These are phyloP conservation scores for Leccinellum rugosiceps DNA, from an alignment of 768 basidiomycete species.

Conservation along the genomic window DNA sequence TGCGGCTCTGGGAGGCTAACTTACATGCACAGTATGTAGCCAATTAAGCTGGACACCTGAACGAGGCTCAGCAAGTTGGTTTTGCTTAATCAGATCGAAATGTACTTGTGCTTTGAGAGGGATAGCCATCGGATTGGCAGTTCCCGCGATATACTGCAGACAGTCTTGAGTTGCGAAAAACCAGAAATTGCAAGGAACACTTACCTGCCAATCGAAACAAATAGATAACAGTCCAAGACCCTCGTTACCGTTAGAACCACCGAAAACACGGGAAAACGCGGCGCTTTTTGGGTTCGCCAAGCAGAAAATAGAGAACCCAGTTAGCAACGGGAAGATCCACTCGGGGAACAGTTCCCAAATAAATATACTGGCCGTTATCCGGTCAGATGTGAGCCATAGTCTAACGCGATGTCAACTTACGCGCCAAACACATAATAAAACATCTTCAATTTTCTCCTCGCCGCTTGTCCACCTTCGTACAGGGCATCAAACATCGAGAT, in stretches of 20 bases:
- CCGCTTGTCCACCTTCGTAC: constrained; percentile 38
- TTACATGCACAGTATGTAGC: constrained; percentile 55
- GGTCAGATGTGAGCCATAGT: not conserved
- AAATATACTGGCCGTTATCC: constrained; percentile 32
- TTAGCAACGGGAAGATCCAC: constrained; percentile 54
- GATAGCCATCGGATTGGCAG: constrained; percentile 49
- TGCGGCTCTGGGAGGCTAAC: constrained; percentile 2
- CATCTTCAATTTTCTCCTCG: constrained; percentile 39
- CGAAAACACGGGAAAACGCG: constrained; percentile 47
- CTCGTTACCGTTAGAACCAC: constrained; percentile 65
- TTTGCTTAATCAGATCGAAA: not conserved
- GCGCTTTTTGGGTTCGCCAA: constrained; percentile 42
- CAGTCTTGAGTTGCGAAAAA: not conserved
- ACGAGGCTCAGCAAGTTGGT: not conserved
- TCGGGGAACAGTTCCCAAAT: constrained; percentile 25
- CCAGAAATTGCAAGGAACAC: constrained; percentile 21
- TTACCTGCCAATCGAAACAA: constrained; percentile 53
- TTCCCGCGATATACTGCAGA: constrained; percentile 25
- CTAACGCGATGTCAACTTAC: constrained; percentile 27
- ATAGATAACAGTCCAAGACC: constrained; percentile 59
- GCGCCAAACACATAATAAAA: constrained; percentile 20
- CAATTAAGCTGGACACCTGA: constrained; percentile 45
- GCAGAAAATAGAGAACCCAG: constrained; percentile 63
- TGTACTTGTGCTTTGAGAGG: constrained; percentile 50
- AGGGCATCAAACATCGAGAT: constrained; percentile 33